These are phyloP conservation scores for Cercospora sojina DNA, from an alignment of 2,329 filamentous ascomycete species.

Conservation along the genomic window DNA sequence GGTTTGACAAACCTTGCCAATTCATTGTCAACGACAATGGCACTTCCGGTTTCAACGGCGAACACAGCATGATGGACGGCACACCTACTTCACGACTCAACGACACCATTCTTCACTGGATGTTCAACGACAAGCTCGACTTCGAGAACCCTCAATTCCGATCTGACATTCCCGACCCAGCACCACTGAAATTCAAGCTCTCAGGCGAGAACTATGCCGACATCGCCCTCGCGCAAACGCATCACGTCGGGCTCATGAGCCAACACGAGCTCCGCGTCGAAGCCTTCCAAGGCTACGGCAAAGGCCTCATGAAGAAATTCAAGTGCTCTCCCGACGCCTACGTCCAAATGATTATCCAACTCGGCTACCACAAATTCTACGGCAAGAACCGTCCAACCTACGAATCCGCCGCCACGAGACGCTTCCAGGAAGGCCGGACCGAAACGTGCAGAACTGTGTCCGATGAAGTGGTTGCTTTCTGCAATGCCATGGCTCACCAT, in stretches of 20 bases:
- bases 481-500: slow-evolving; percentile 76
- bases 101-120: slow-evolving; percentile 87
- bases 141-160: slow-evolving; percentile 76
- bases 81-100: slow-evolving; percentile 96
- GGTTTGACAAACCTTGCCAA: slow-evolving; percentile 97
- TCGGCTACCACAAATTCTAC: slow-evolving; percentile 98
- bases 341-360: slow-evolving; percentile 97
- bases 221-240: slow-evolving; percentile 72
- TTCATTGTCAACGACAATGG: slow-evolving; percentile 99
- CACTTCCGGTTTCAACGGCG: slow-evolving; percentile 94
- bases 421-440: slow-evolving; percentile 94
- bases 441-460: slow-evolving; percentile 93
- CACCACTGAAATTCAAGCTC: slow-evolving; percentile 73
- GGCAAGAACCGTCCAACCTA: slow-evolving; percentile 97
- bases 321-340: slow-evolving; percentile 97
- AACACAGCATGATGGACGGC: slow-evolving; percentile 99
- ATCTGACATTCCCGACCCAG: slow-evolving; percentile 79
- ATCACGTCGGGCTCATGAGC: slow-evolving; percentile 79
- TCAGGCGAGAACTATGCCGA: slow-evolving; percentile 71
- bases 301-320: slow-evolving; percentile 99
- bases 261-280: slow-evolving; percentile 91
- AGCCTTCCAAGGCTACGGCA: slow-evolving; percentile 95
- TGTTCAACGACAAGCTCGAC: slow-evolving; percentile 92
- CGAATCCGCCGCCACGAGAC: slow-evolving; percentile 90
- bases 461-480: slow-evolving; percentile 88